Evolutionary conservation across 2,329 filamentous ascomycete genomes (phyloP), one percentile per base, ranked within the genome.

Genomic region (Iodosphaeria phyllophila): DNA sequence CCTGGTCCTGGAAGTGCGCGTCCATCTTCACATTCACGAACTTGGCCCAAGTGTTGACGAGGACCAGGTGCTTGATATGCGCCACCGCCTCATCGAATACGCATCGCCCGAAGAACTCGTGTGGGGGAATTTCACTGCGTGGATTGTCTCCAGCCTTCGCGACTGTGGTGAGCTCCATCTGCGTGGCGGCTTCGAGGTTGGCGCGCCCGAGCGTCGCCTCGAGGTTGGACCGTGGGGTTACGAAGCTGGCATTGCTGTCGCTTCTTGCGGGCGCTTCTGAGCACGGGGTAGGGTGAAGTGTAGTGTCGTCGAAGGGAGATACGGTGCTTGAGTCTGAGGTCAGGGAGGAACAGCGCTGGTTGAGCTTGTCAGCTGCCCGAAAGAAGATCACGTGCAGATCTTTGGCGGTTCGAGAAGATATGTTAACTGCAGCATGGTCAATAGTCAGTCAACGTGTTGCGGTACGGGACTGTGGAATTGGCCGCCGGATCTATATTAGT

Each of bases 21-120:
- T n/a, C n/a, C n/a, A n/a, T n/a, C n/a, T n/a, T n/a, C n/a, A n/a
- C 23, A 13, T 31, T 37, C 24, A 43, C 34, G 20, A 42, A 43
- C 29, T 41, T 43, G 17, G 40, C 40, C 40, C 40, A 43, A 0
- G 40, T 43, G 28, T 43, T 43, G 12, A 40, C 42, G 17, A 43
- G 32, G 5, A 43, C 35, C n/a, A 39, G 31, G 23, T 39, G 37
- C 32, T 39, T 39, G 28, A 39, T 34, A 25, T 37, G 32, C 16
- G 25, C 28, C 25, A 36, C 34, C 16, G 31, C 35, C 7, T 25
- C 24, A 20, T 37, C 30, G 22, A 37, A 37, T 6, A 35, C 30
- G 8, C n/a, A n/a, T n/a, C 17, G n/a, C 6, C 24, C 22, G 22
- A 20, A 22, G 24, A 32, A 32, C 5, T 12, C 17, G 19, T 20